A percentile compares a stretch with the other conserved stretches of the same genome.
Evolutionary conservation across 768 basidiomycete genomes (phyloP).

Genomic region (Pleurotus salmoneostramineus): DNA sequence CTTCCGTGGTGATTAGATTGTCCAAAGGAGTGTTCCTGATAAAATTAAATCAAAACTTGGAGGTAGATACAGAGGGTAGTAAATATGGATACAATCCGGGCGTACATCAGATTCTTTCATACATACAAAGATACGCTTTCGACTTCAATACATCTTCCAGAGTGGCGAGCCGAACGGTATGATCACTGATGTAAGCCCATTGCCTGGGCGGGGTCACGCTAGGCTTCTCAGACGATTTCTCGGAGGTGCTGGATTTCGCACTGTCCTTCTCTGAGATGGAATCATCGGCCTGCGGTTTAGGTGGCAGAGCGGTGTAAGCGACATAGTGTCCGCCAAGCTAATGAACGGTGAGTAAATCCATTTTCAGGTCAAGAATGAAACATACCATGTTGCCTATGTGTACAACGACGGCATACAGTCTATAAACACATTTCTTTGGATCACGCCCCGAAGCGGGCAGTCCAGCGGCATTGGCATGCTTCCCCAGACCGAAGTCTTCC

Average conservation of each 20-base stretch:
- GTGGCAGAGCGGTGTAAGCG: slow-evolving; percentile 75
- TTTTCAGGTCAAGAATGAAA: slow-evolving; percentile 9
- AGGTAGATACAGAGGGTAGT: too few relatives aligned
- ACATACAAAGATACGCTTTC: slow-evolving; percentile 94
- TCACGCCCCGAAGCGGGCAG: slow-evolving; percentile 22
- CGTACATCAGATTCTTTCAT: slow-evolving; percentile 54
- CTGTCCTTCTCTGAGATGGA: slow-evolving; percentile 7
- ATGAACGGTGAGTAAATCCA: slow-evolving; percentile 9
- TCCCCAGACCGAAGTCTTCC: slow-evolving; percentile 61
- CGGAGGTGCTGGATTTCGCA: slow-evolving; percentile 7
- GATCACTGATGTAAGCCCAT: slow-evolving; percentile 95
- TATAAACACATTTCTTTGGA: slow-evolving; percentile 52
- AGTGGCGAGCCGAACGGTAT: slow-evolving; percentile 72
- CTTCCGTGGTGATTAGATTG: slow-evolving; percentile 31
- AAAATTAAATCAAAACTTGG: not conserved
- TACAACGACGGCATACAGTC: slow-evolving; percentile 79
- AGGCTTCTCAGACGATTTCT: slow-evolving; percentile 9
- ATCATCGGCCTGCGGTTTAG: slow-evolving; percentile 16
- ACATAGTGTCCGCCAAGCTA: slow-evolving; percentile 90
- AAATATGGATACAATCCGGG: not conserved
- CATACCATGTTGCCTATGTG: slow-evolving; percentile 86
- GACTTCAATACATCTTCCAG: slow-evolving; percentile 88
- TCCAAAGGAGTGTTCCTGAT: not conserved
- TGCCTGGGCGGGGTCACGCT: slow-evolving; percentile 39
- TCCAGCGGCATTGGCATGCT: slow-evolving; percentile 12